Conservation (phyloP, 2,329 filamentous ascomycete genomes). For the Leptographium procerum region DNA sequence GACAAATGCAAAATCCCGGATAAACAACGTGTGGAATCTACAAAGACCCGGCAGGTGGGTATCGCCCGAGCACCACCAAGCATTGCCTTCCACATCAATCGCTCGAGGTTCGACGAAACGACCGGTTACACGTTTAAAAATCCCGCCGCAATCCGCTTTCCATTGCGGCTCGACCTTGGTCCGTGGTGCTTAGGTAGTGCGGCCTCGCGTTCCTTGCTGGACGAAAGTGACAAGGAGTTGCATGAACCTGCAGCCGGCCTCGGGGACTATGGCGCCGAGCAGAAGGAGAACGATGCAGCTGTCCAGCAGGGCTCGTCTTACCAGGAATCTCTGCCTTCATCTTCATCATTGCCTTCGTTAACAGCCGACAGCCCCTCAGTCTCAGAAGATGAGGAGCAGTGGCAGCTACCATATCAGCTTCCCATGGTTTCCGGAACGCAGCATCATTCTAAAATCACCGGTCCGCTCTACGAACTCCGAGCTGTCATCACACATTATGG, state of each 20-base stretch:
- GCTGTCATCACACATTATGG: slow-evolving; percentile 85
- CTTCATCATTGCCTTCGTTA: not conserved
- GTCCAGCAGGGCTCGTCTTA: not conserved
- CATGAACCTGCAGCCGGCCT: not conserved
- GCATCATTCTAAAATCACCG: slow-evolving; percentile 37
- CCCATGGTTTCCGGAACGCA: slow-evolving; percentile 60
- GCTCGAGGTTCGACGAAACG: slow-evolving; percentile 78
- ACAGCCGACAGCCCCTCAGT: not conserved
- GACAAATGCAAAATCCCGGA: slow-evolving; percentile 55
- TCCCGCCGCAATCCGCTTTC: slow-evolving; percentile 66
- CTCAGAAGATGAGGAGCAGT: slow-evolving; percentile 43
- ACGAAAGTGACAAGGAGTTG: slow-evolving; percentile 14
- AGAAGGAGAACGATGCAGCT: not conserved
- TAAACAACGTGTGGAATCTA: slow-evolving; percentile 60
- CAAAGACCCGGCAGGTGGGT: slow-evolving; percentile 82
- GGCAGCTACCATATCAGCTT: slow-evolving; percentile 54
- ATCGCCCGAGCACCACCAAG: slow-evolving; percentile 72
- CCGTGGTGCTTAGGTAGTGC: slow-evolving; percentile 72
- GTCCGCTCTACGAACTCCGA: slow-evolving; percentile 62
- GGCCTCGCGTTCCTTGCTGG: slow-evolving; percentile 13
- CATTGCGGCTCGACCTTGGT: slow-evolving; percentile 59
- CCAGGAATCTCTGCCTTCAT: not conserved
- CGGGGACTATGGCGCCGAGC: too few species aligned
- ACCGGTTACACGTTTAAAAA: slow-evolving; percentile 80
- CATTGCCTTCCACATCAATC: slow-evolving; percentile 78